Evolutionary conservation across 2,329 filamentous ascomycete genomes (phyloP), one percentile per base, ranked within the genome.

Genomic region (Xylariaceae sp.): DNA sequence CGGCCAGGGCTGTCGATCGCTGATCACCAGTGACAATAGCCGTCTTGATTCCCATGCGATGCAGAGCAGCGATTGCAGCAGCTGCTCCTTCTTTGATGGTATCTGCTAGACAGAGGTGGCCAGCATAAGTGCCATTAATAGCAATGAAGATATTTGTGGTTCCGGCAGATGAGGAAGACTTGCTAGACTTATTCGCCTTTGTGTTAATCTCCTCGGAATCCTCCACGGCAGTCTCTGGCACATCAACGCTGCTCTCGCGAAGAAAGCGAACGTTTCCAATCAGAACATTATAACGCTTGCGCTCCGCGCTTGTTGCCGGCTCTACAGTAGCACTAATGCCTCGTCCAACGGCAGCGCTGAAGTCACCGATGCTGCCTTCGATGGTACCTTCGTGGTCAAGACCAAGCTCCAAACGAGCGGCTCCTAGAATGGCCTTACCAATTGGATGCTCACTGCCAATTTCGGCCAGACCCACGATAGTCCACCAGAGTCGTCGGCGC

Each of bases 21-120:
- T 96, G 92, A 75, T 99, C 95, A 56, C 95, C 95, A 0, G 95
- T 99, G 8, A 99, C 91, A 65, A 99, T 92, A 44, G 92, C 92
- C 9, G 91, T 91, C 66, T 88, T 88, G 74, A 98, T 88, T 19
- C 90, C 89, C 85, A 98, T 92, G 60, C 84, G 86, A 71, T 90
- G 87, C 36, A 99, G 84, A 3, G 94, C 93, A 7, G 89, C 79
- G 57, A 99, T 88, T 7, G 91, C 85, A 8, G 91, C 91, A 4
- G 86, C 84, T 0, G 95, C 93, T 19, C 90, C 92, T 8, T 91
- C 86, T 74, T 99, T 99, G 74, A 99, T 88, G 1, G 89, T 94
- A 73, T 99, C 95, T 4, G 91, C 88, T 19, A 99, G 87, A 65
- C 88, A 90, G 51, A 98, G 82, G 45, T 89, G 87, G 41, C 95